Conservation (phyloP, 148 eudicot species). For the Gaultheria prostrata region DNA sequence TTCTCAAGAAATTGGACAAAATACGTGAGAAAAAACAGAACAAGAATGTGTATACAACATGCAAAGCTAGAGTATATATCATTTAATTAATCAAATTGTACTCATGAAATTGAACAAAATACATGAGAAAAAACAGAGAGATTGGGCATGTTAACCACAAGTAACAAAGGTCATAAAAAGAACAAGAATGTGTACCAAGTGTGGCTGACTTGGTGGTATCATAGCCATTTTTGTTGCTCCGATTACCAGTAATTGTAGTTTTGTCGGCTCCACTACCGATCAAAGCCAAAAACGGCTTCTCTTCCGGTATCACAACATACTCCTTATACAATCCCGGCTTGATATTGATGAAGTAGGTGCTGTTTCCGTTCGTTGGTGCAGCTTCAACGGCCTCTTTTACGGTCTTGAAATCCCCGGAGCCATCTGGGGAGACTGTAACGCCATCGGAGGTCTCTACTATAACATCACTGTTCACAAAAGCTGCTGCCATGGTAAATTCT, state of each 20-base stretch:
- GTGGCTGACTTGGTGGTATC: not conserved
- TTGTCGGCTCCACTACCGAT: not conserved
- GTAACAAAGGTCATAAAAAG: too few species aligned
- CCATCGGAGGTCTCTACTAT: not conserved
- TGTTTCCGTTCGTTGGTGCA: not conserved
- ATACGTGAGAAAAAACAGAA: too few species aligned
- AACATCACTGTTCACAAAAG: too few species aligned
- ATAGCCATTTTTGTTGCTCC: not conserved
- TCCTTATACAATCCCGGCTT: not conserved
- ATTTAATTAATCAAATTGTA: too few species aligned
- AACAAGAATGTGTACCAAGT: too few species aligned
- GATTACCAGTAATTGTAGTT: not conserved
- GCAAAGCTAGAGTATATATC: too few species aligned
- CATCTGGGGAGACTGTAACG: not conserved
- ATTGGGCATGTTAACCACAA: too few species aligned
- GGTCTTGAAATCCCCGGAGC: not conserved
- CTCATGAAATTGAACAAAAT: too few species aligned
- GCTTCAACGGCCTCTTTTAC: not conserved
- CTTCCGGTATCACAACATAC: not conserved
- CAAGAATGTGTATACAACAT: too few species aligned
- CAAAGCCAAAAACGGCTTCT: not conserved
- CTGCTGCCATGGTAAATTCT: too few species aligned
- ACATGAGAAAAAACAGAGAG: too few species aligned
- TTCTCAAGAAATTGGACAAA: too few species aligned
- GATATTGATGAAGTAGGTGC: not conserved